Percentiles rank a stretch among this genome's conserved stretches.
phyloP scores from a whole-genome alignment of 1,284 basidiomycete species.

The Amylostereum areolatum region DNA sequence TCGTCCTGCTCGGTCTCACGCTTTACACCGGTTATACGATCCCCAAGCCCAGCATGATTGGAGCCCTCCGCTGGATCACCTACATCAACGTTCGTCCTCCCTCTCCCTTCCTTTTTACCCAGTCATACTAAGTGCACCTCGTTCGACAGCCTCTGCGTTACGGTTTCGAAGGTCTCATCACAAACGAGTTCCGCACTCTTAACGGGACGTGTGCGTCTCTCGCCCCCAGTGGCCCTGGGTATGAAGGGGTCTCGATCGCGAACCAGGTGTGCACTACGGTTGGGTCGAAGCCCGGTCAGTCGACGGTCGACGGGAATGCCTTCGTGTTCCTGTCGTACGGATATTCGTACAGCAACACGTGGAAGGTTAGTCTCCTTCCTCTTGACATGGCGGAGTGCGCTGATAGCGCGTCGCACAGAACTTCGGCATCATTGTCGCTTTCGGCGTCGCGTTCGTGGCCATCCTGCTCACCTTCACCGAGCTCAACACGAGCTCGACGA shows the following conservation, averaged over 20 bases:
- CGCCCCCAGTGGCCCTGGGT: slow-evolving; percentile 44
- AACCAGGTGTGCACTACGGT: slow-evolving; percentile 62
- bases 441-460: slow-evolving; percentile 40
- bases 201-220: slow-evolving; percentile 33
- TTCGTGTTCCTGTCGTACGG: slow-evolving; percentile 58
- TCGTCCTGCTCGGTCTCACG: slow-evolving; percentile 40
- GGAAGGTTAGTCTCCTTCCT: slow-evolving; percentile 46
- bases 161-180: slow-evolving; percentile 45
- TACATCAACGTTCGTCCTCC: slow-evolving; percentile 49
- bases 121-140: neutral
- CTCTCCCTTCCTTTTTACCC: neutral
- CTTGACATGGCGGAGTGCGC: slow-evolving; percentile 1
- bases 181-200: slow-evolving; percentile 52
- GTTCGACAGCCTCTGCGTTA: slow-evolving; percentile 37
- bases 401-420: slow-evolving; percentile 28
- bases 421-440: slow-evolving; percentile 49
- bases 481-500: slow-evolving; percentile 29
- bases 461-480: slow-evolving; percentile 52
- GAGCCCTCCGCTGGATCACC: slow-evolving; percentile 58
- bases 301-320: slow-evolving; percentile 39
- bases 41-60: slow-evolving; percentile 53
- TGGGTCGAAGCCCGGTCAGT: slow-evolving; percentile 42
- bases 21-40: slow-evolving; percentile 47
- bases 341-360: slow-evolving; percentile 58
- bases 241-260: slow-evolving; percentile 40